phyloP scores from a whole-genome alignment of 495 filamentous ascomycete genomes.

The Neohortaea acidophila region DNA sequence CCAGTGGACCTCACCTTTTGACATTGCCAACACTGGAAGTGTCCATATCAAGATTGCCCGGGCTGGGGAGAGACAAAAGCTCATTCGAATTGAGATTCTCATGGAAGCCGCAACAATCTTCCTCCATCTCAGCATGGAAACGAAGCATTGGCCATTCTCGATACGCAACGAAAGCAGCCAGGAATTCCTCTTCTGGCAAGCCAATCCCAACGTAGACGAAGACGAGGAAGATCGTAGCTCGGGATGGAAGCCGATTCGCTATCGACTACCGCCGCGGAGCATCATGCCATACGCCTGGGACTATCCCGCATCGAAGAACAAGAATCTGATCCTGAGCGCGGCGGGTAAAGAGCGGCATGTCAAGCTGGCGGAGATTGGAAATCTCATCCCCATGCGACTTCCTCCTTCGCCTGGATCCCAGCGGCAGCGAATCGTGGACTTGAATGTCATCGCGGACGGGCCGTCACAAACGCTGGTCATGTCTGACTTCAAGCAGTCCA shows the following conservation, averaged over 20 bases:
- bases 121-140: constrained; percentile 76
- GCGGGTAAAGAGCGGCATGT: constrained; percentile 74
- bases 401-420: constrained; percentile 41
- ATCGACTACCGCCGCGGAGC: constrained; percentile 83
- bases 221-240: constrained; percentile 64
- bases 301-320: constrained; percentile 90
- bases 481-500: constrained; percentile 86
- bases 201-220: constrained; percentile 60
- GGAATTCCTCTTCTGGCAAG: constrained; percentile 90
- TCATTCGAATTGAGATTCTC: constrained; percentile 76
- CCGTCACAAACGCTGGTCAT: constrained; percentile 87
- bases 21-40: constrained; percentile 82
- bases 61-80: constrained; percentile 69
- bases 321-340: constrained; percentile 70
- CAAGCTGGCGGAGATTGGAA: constrained; percentile 90
- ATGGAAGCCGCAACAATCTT: constrained; percentile 89
- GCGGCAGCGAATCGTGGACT: constrained; percentile 72
- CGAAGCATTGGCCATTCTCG: constrained; percentile 91
- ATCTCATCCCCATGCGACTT: constrained; percentile 76
- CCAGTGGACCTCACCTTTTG: constrained; percentile 95
- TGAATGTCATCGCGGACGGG: constrained; percentile 87
- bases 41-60: constrained; percentile 89
- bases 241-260: constrained; percentile 78
- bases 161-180: constrained; percentile 95
- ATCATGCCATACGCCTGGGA: constrained; percentile 99